Evolutionary conservation across 305 asterid genomes (phyloP).

Genomic region (Fraxinus platypoda): DNA sequence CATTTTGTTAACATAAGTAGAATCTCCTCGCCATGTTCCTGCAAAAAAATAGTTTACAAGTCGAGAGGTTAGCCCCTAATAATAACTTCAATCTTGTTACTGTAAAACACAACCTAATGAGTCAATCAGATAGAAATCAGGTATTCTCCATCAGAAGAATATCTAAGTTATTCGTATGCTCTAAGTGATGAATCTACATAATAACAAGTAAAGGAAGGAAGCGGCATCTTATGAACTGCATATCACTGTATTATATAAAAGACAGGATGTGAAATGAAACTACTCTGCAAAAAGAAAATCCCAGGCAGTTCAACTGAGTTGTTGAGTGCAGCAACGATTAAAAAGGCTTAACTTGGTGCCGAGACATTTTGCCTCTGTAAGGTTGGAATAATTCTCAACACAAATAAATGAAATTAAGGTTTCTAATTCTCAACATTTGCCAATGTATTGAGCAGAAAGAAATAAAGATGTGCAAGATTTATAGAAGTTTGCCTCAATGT

Average conservation of each 20-base stretch:
- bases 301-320: background rate
- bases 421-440: no score
- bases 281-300: background rate
- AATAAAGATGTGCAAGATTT: no score
- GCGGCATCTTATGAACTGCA: background rate
- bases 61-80: background rate
- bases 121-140: conserved; percentile 11
- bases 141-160: background rate
- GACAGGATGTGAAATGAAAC: background rate
- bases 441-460: no score
- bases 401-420: background rate
- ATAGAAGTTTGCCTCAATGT: no score
- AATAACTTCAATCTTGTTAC: background rate
- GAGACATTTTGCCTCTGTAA: background rate
- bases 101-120: background rate
- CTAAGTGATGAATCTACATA: background rate
- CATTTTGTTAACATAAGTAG: background rate
- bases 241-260: background rate
- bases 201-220: background rate
- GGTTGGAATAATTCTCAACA: background rate
- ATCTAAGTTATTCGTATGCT: background rate
- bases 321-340: background rate
- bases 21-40: background rate
- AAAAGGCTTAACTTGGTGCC: background rate
- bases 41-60: background rate